These are phyloP conservation scores for Phtheirospermum japonicum DNA, from an alignment of 257 asterid species.

Conservation along the genomic window DNA sequence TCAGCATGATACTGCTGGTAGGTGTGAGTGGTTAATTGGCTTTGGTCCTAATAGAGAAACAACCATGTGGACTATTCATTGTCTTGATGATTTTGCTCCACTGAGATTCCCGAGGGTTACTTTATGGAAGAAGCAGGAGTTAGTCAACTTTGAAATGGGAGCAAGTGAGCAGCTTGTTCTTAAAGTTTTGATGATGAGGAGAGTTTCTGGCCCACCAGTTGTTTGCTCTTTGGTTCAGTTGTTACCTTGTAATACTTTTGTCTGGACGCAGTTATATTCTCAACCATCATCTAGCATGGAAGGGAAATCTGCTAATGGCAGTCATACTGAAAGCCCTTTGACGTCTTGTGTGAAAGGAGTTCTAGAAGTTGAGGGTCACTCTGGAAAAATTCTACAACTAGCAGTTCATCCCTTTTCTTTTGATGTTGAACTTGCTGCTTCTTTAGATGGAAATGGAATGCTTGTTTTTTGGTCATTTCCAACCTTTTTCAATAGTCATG, in stretches of 20 bases:
- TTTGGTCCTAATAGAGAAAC: conserved; percentile 60
- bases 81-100: conserved; percentile 95
- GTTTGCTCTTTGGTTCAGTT: conserved; percentile 66
- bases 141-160: conserved; percentile 39
- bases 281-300: conserved; percentile 38
- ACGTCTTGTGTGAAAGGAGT: conserved; percentile 48
- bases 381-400: conserved; percentile 65
- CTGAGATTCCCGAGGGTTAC: conserved; percentile 87
- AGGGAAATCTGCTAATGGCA: conserved; percentile 40
- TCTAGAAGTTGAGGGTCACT: conserved; percentile 61
- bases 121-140: conserved; percentile 72
- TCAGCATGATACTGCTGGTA: conserved; percentile 59
- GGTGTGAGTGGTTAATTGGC: conserved; percentile 93
- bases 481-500: conserved; percentile 47
- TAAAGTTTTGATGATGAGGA: conserved; percentile 67
- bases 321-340: conserved; percentile 34
- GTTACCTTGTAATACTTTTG: conserved; percentile 58
- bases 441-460: conserved; percentile 69
- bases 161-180: conserved; percentile 42
- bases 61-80: conserved; percentile 81
- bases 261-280: conserved; percentile 66
- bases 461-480: conserved; percentile 79
- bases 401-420: conserved; percentile 70
- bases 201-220: conserved; percentile 65
- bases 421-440: conserved; percentile 73